Evolutionary conservation across 208 protist genomes (phyloP).

Genomic region (Borovskyia barvae): DNA sequence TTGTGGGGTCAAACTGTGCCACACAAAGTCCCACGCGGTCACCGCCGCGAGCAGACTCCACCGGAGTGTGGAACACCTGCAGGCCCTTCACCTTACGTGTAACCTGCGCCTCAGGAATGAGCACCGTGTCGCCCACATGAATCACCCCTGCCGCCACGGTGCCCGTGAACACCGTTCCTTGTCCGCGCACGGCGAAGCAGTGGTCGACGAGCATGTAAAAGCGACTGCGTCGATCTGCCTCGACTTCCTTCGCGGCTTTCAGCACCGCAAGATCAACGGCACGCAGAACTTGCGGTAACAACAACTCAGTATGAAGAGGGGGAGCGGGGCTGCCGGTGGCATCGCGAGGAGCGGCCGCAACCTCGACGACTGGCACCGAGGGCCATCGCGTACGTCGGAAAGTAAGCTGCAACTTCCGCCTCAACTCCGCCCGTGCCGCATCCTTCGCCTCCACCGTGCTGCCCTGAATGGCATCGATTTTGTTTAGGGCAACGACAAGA

Average conservation of each 20-base stretch:
- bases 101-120: slow-evolving; percentile 85
- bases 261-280: slow-evolving; percentile 27
- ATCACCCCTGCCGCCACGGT: slow-evolving; percentile 92
- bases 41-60: slow-evolving; percentile 66
- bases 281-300: slow-evolving; percentile 41
- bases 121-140: slow-evolving; percentile 76
- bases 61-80: slow-evolving; percentile 93
- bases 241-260: slow-evolving; percentile 15
- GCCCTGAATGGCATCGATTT: slow-evolving; percentile 89
- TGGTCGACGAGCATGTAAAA: slow-evolving; percentile 98
- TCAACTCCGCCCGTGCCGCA: slow-evolving; percentile 44
- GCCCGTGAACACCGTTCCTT: slow-evolving; percentile 96
- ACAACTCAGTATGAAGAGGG: slow-evolving; percentile 29
- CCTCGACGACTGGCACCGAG: slow-evolving; percentile 58
- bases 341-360: slow-evolving; percentile 56
- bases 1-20: slow-evolving; percentile 86
- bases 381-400: slow-evolving; percentile 81
- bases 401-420: slow-evolving; percentile 40
- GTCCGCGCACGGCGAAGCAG: slow-evolving; percentile 97
- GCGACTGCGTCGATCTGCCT: neutral
- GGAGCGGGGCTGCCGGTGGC: neutral
- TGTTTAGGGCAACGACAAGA: slow-evolving; percentile 96
- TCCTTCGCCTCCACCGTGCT: slow-evolving; percentile 19
- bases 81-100: slow-evolving; percentile 92
- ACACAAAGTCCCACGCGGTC: slow-evolving; percentile 94